Conservation (phyloP, 148 eudicot genomes). For the Chenopodium berlandieri region DNA sequence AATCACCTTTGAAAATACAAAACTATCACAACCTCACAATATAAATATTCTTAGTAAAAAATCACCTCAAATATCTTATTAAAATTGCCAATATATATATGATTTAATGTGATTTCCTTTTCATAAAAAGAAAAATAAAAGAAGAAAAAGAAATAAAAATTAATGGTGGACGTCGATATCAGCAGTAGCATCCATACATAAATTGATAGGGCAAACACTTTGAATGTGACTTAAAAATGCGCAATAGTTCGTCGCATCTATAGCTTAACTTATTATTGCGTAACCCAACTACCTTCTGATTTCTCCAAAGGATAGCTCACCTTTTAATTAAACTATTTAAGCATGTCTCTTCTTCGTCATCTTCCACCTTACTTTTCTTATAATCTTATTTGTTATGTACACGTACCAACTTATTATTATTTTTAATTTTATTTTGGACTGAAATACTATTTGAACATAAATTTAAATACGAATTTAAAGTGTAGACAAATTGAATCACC, state of each 20-base stretch:
- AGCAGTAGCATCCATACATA: background rate
- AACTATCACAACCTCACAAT: too few relatives aligned
- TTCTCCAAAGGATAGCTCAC: slow-evolving; percentile 3
- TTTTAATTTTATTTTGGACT: too few relatives aligned
- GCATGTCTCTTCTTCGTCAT: background rate
- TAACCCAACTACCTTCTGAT: slow-evolving; percentile 7
- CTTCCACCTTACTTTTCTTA: background rate
- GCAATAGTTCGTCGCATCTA: background rate
- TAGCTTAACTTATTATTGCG: background rate
- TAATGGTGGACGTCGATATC: background rate
- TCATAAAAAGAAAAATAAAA: background rate
- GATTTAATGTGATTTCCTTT: background rate
- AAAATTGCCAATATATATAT: too few relatives aligned
- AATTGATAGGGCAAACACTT: background rate
- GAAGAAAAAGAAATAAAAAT: background rate
- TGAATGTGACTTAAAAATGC: background rate
- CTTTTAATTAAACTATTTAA: slow-evolving; percentile 1
- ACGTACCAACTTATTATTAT: too few relatives aligned
- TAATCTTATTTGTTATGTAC: too few relatives aligned
- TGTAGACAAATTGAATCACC: too few relatives aligned
- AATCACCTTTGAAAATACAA: too few relatives aligned
- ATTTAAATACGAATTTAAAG: too few relatives aligned
- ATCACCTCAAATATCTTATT: too few relatives aligned
- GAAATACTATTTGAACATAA: too few relatives aligned
- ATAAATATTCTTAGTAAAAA: too few relatives aligned